Conservation (phyloP, 2,329 filamentous ascomycete genomes). For the Coniochaeta ligniaria region DNA sequence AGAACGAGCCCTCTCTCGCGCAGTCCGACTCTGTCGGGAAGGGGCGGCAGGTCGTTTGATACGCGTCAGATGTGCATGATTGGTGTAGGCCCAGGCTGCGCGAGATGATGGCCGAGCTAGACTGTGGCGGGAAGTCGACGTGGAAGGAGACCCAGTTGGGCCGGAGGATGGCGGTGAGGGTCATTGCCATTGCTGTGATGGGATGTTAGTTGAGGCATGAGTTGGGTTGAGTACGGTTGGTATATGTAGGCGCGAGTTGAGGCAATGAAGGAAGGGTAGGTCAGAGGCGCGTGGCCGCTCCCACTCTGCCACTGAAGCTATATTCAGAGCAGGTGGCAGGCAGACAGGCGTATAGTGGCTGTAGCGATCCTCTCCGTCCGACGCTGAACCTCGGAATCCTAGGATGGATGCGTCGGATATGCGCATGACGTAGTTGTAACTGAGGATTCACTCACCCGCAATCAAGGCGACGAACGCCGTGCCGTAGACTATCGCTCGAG, state of each 20-base stretch:
- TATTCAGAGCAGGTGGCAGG: neutral
- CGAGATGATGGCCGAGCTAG: conserved; percentile 37
- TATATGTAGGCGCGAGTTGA: neutral
- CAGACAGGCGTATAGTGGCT: neutral
- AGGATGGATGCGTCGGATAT: too few relatives aligned
- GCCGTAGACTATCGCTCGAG: conserved; percentile 34
- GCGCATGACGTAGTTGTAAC: neutral
- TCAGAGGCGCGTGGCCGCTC: neutral
- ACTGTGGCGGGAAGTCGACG: conserved; percentile 25
- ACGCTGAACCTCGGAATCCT: neutral
- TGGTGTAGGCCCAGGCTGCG: conserved; percentile 72
- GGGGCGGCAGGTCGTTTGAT: conserved; percentile 50
- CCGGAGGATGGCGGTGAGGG: conserved; percentile 59
- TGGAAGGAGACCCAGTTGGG: conserved; percentile 66
- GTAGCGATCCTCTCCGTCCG: neutral
- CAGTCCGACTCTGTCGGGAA: conserved; percentile 62
- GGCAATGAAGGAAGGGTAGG: neutral
- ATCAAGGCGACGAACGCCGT: conserved; percentile 33
- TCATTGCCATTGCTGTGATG: conserved; percentile 59
- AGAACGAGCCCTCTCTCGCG: conserved; percentile 67
- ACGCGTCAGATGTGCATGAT: conserved; percentile 58
- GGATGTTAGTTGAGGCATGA: neutral
- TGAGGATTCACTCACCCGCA: conserved; percentile 28
- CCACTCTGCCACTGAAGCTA: neutral
- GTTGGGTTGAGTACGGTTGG: neutral